Evolutionary conservation across 495 filamentous ascomycete genomes (phyloP), one percentile per base, ranked within the genome.

Genomic region (Penicillium chermesinum): DNA sequence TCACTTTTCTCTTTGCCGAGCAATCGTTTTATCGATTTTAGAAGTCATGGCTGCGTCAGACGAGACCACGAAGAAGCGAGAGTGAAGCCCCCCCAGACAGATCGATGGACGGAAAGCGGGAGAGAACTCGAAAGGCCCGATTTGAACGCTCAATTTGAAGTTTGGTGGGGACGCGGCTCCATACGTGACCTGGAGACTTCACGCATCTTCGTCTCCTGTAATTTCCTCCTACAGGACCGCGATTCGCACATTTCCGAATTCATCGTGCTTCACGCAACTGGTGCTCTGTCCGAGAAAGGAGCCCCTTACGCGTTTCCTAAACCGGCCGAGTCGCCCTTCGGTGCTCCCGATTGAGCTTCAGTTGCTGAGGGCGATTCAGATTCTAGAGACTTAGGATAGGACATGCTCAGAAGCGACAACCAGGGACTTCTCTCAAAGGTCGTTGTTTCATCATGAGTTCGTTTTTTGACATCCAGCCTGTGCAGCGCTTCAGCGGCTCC

Each of bases 11-110:
- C 80, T 78, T 64, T 86, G 80, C 30, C 85, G 77, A 37, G 80
- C 78, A 53, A 88, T 84, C 7, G 82, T 85, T 65, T 87, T 88
- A 46, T 87, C 82, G 42, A 88, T 86, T 41, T 83, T 83, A 42
- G 80, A 76, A 36, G 74, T 71, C 76, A 83, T 83, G 19, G 38
- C 64, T 42, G 17, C 37, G 34, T n/a, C 16, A 19, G 36, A 25
- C 12, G 18, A 5, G 9, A 44, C 19, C 34, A 34, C 7, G 32
- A 38, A 47, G 35, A 46, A 37, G 38, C 32, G 20, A 38, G 41
- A 22, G 38, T 12, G 20, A 19, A 19, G 41, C 7, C 22, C 38
- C 32, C 44, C 45, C 47, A 47, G 42, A 52, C 39, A 51, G 47
- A 53, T 47, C 42, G 20, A 45, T 48, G 32, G 48, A 51, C 17